A percentile compares a stretch with the other conserved stretches of the same genome.
Conservation (phyloP, 148 eudicot species). For the Vaccinium myrtillus region DNA sequence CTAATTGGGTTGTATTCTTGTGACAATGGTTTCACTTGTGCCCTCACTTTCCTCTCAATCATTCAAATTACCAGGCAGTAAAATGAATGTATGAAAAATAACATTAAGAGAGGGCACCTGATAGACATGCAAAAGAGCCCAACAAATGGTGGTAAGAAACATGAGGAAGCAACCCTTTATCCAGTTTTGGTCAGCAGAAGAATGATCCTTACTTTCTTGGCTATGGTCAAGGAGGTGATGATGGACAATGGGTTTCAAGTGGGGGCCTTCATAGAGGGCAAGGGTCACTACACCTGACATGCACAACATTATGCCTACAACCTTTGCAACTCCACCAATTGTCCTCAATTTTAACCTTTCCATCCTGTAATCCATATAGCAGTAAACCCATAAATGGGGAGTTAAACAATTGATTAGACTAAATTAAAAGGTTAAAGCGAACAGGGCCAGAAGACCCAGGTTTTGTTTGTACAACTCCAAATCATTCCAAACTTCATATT, state of each 20-base stretch:
- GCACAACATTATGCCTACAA: conserved; percentile 10
- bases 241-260: not conserved
- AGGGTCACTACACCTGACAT: conserved; percentile 15
- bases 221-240: not conserved
- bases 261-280: conserved; percentile 11
- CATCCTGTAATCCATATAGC: not conserved
- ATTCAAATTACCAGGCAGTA: too few relatives aligned
- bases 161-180: conserved; percentile 19
- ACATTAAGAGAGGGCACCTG: not conserved
- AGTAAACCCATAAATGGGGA: too few relatives aligned
- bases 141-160: conserved; percentile 2
- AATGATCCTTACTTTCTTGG: not conserved
- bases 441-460: too few relatives aligned
- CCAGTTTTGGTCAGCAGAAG: not conserved
- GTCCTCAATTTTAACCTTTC: conserved; percentile 12
- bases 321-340: conserved; percentile 1
- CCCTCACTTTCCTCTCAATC: too few relatives aligned
- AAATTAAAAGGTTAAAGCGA: too few relatives aligned
- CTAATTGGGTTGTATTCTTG: too few relatives aligned
- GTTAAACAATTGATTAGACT: too few relatives aligned
- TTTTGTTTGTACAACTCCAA: too few relatives aligned
- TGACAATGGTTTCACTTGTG: too few relatives aligned
- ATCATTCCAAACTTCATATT: too few relatives aligned
- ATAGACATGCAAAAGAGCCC: conserved; percentile 8
- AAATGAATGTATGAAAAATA: too few relatives aligned